These are phyloP conservation scores for Scedosporium aurantiacum DNA, from an alignment of 2,329 filamentous ascomycete genomes.

Conservation along the genomic window DNA sequence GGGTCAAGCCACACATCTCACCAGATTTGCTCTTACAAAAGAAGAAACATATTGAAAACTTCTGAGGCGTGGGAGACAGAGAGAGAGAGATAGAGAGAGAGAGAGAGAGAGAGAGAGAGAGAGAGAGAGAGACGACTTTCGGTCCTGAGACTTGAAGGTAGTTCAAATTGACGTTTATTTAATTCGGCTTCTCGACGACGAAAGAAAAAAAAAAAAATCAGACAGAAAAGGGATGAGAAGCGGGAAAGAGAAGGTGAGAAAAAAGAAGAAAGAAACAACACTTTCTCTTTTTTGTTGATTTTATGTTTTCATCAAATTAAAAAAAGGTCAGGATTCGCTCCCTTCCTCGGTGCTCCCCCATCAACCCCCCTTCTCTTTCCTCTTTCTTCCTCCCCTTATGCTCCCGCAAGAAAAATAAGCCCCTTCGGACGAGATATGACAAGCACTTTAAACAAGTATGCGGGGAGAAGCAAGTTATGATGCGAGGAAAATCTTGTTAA, in stretches of 20 bases:
- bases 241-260: neutral
- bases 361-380: neutral
- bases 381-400: neutral
- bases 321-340: neutral
- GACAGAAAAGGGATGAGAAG: neutral
- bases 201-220: neutral
- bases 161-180: neutral
- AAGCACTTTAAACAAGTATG: neutral
- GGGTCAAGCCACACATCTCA: neutral
- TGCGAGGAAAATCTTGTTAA: neutral
- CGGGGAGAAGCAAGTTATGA: neutral
- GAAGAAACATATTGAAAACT: neutral
- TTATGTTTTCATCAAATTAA: neutral
- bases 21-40: neutral
- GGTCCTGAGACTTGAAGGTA: neutral
- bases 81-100: neutral
- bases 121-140: neutral
- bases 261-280: neutral
- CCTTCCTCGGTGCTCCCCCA: neutral
- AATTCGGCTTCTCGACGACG: neutral
- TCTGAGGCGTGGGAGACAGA: neutral
- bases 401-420: neutral
- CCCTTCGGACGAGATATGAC: neutral
- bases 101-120: neutral
- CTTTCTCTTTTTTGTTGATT: neutral